These are phyloP conservation scores for Calycina herbarum DNA, from an alignment of 2,329 filamentous ascomycete genomes.

Conservation along the genomic window DNA sequence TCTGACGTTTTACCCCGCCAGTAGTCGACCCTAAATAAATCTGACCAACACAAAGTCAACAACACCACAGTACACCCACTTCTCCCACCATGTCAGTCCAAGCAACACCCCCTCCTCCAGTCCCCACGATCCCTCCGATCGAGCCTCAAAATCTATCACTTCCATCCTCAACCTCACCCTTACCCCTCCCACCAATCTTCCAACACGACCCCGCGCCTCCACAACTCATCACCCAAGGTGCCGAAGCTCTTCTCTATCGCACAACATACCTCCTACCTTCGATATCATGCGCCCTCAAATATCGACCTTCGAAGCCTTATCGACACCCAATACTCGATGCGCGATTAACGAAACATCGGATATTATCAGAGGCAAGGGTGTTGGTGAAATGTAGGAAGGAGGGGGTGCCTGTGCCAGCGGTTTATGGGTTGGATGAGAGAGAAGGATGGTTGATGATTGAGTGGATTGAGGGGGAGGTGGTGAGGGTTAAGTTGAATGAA, in stretches of 20 bases:
- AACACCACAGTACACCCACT: conserved; percentile 8
- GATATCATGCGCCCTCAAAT: conserved; percentile 78
- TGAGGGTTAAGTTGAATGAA: conserved; percentile 68
- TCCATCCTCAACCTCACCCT: conserved; percentile 12
- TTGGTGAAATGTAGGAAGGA: conserved; percentile 76
- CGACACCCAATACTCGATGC: conserved; percentile 86
- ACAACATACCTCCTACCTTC: conserved; percentile 73
- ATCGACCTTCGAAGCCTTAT: conserved; percentile 89
- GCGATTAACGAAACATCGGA: conserved; percentile 80
- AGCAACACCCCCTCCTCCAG: neutral
- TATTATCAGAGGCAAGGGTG: conserved; percentile 86
- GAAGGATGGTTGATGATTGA: conserved; percentile 79
- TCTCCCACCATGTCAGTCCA: conserved; percentile 13
- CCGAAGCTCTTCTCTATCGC: conserved; percentile 91
- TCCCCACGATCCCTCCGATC: conserved; percentile 5
- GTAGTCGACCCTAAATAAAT: neutral
- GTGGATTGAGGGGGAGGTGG: conserved; percentile 75
- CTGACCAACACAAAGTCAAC: neutral
- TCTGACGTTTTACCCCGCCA: conserved; percentile 8
- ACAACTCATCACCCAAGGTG: conserved; percentile 82
- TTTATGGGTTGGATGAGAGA: conserved; percentile 66
- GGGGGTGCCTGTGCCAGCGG: conserved; percentile 77
- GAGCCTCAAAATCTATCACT: conserved; percentile 10
- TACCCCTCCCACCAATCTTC: conserved; percentile 32
- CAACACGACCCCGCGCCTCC: conserved; percentile 57